Conservation (phyloP, 768 basidiomycete genomes). For the Hypsizygus marmoreus region DNA sequence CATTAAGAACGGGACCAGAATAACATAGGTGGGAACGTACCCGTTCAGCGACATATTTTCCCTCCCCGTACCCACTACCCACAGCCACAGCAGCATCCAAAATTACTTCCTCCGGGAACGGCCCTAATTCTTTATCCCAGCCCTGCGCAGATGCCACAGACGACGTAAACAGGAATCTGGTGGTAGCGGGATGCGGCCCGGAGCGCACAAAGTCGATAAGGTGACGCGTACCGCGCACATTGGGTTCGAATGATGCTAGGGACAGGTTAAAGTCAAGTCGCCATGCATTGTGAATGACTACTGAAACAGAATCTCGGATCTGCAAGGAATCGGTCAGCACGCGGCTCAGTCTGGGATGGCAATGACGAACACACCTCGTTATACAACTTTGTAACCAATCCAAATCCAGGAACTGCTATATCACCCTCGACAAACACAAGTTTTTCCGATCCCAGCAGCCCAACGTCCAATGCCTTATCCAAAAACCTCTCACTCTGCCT, state of each 20-base stretch:
- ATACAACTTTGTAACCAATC: constrained; percentile 20
- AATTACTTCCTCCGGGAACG: constrained; percentile 33
- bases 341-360: too few species aligned
- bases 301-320: constrained; percentile 25
- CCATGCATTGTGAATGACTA: constrained; percentile 40
- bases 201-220: constrained; percentile 29
- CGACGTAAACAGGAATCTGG: constrained; percentile 35
- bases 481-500: constrained; percentile 11
- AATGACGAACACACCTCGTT: constrained; percentile 11
- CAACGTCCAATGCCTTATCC: constrained; percentile 27
- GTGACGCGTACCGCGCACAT: constrained; percentile 31
- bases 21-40: constrained; percentile 13
- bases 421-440: constrained; percentile 34
- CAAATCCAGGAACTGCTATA: constrained; percentile 22
- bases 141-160: constrained; percentile 27
- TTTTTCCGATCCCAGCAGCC: constrained; percentile 27
- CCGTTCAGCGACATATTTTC: constrained; percentile 34
- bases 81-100: constrained; percentile 21
- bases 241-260: constrained; percentile 36
- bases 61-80: constrained; percentile 31
- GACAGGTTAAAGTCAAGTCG: constrained; percentile 41
- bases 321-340: too few species aligned
- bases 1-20: neutral
- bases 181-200: constrained; percentile 10
- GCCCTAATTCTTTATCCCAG: constrained; percentile 18